Evolutionary conservation across 768 basidiomycete genomes (phyloP), one percentile per base, ranked within the genome.

Genomic region (Kwoniella dejecticola): DNA sequence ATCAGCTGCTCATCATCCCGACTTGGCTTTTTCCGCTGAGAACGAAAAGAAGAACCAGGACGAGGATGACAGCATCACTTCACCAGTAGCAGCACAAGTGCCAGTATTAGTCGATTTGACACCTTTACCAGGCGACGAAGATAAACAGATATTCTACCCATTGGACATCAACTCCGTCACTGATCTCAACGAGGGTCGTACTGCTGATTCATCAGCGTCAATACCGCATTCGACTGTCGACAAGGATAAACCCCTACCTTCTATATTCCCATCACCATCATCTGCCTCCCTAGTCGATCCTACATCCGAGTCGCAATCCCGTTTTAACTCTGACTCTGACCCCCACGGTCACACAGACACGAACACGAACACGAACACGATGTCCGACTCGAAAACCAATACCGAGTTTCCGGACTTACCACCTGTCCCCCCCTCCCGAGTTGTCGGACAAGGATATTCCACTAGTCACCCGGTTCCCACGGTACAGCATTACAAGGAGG

Each of bases 381-480:
- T n/a, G n/a, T n/a, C n/a, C n/a, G 30, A 29, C 15, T 15, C 19
- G 30, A 11, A n/a, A 15, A 33, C 19, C 7, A 8, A 10, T n/a
- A 55, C 60, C 13, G 60, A 54, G 13, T 55, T 74, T 29, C 71
- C 77, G 5, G 53, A 61, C 2, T 65, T 76, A 5, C 75, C 74
- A 26, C 47, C 63, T 24, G 77, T 74, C 1, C 77, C 77, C 3
- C 77, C 77, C 12, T 73, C 74, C 13, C 62, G 69, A 29, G 58
- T 68, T 27, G 24, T 75, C 46, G 74, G 76, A 13, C 62, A 71
- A 47, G 76, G 76, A 15, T 79, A 75, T 45, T 69, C 66, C 0
- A 45, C 62, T 49, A 62, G 70, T 38, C 71, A 79, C 54, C 76
- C 76, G 7, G 74, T 77, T 7, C 79, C 79, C 7, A 80, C 79